Evolutionary conservation across 441 rosid genomes (phyloP), one percentile per base, ranked within the genome.

Genomic region (Erodium moschatum): DNA sequence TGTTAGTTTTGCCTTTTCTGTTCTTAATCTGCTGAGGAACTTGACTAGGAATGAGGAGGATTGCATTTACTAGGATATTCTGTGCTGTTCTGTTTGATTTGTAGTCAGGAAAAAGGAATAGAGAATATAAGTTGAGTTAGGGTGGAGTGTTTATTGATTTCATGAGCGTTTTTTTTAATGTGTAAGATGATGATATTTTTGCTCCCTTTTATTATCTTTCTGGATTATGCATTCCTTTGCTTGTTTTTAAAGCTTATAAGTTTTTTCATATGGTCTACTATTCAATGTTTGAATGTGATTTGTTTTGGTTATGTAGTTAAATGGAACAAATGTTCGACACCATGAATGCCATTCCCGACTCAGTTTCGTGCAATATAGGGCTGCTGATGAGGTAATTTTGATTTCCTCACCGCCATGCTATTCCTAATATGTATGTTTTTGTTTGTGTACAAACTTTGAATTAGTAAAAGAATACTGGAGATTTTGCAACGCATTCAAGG

Each of bases 321-420:
- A 48, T 69, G 77, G 21, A 75, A 71, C 77, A 9, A 73, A 74
- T 70, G 80, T 75, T 68, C 60, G 71, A 63, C 70, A 71, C 42
- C 67, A 65, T 19, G 77, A 79, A 16, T 71, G 73, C 3, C 73
- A 69, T 31, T 71, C 69, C 64, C 77, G 61, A 24, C 76, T 44
- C 54, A 72, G 74, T 62, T 54, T 44, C 78, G 67, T 81, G 31
- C 73, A 6, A 6, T 78, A 72, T 71, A 70, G 74, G 40, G 90
- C 93, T 61, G 79, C 81, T 52, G 90, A 81, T 79, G 95, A 80
- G 73, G 96, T 89, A 81, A 31, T 62, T 54, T 67, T 46, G 52
- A 7, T 12, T 65, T 54, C 58, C 20, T 50, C 4, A 1, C 8
- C 20, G 16, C 15, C 52, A 46, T 5, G 6, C 58, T 50, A n/a